Percentiles rank a stretch among this genome's conserved stretches.
These are phyloP conservation scores for Agaricus blazei DNA, from an alignment of 768 basidiomycete genomes.

Conservation along the genomic window DNA sequence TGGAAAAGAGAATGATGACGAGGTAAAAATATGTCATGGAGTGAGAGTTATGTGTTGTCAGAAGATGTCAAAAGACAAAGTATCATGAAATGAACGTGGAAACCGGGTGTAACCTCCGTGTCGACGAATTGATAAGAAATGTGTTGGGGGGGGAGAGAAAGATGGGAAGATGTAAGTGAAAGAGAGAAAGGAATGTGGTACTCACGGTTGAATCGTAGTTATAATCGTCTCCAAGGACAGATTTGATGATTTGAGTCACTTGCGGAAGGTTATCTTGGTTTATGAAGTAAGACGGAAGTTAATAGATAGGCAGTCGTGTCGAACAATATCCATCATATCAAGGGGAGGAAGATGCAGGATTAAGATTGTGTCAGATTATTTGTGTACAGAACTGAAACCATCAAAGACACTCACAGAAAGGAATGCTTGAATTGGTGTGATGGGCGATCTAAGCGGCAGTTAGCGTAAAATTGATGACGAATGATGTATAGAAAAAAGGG, in stretches of 20 bases:
- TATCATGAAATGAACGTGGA: too few relatives aligned
- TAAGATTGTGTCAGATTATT: not conserved
- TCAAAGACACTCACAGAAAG: constrained; percentile 34
- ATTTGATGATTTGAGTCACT: constrained; percentile 49
- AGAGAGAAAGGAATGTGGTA: not conserved
- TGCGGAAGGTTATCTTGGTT: constrained; percentile 50
- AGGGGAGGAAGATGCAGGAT: not conserved
- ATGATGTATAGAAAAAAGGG: not conserved
- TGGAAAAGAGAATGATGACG: not conserved
- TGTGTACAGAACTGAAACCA: not conserved
- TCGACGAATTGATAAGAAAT: too few relatives aligned
- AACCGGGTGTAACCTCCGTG: too few relatives aligned
- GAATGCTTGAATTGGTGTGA: constrained; percentile 56
- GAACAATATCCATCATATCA: not conserved
- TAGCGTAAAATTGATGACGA: not conserved
- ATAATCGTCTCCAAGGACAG: constrained; percentile 50
- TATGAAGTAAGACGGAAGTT: not conserved
- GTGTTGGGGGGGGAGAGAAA: not conserved
- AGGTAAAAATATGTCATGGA: too few relatives aligned
- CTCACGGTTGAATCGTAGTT: constrained; percentile 57
- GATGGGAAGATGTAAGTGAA: not conserved
- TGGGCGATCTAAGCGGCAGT: constrained; percentile 41
- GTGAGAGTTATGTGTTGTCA: not conserved
- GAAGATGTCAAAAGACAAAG: not conserved
- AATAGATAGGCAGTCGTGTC: not conserved